Percentiles rank a stretch among this genome's conserved stretches.
Conservation (phyloP, 1,284 basidiomycete genomes). For the Cryptococcus jaspeensis region DNA sequence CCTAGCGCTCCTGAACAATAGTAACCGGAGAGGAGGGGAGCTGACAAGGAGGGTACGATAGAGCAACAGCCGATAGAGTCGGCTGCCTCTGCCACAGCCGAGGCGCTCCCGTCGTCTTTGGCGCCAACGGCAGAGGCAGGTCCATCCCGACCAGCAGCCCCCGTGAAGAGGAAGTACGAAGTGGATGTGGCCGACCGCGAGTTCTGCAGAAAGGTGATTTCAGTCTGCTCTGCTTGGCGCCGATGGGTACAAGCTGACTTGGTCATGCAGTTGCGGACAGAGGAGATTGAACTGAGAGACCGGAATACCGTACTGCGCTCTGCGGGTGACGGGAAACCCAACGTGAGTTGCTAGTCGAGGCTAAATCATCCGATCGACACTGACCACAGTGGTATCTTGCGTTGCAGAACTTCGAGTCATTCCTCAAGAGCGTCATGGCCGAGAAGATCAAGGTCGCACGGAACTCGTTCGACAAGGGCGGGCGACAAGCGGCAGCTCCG, state of each 20-base stretch:
- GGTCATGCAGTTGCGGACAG: slow-evolving; percentile 35
- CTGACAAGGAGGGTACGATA: neutral
- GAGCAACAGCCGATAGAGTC: slow-evolving; percentile 31
- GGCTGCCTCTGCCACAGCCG: slow-evolving; percentile 21
- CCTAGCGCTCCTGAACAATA: neutral
- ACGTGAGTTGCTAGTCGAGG: slow-evolving; percentile 24
- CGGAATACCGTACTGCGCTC: slow-evolving; percentile 44
- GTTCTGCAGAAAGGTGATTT: slow-evolving; percentile 71
- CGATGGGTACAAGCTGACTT: neutral
- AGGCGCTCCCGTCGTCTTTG: slow-evolving; percentile 41
- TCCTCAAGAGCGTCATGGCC: slow-evolving; percentile 40
- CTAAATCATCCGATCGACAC: neutral
- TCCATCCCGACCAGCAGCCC: slow-evolving; percentile 54
- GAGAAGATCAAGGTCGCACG: slow-evolving; percentile 44
- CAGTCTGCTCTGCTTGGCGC: too few species aligned
- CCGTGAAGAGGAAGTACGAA: slow-evolving; percentile 70
- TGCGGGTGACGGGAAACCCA: slow-evolving; percentile 38
- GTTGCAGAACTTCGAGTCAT: slow-evolving; percentile 39
- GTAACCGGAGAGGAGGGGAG: neutral
- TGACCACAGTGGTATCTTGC: neutral
- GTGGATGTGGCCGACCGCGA: slow-evolving; percentile 74
- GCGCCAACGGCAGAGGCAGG: slow-evolving; percentile 47
- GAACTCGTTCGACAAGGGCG: slow-evolving; percentile 32
- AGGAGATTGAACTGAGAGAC: slow-evolving; percentile 45
- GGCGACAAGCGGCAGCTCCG: slow-evolving; percentile 9